Percentiles rank a stretch among this genome's conserved stretches.
Evolutionary conservation across 169 alveolate species (phyloP).

Genomic region (Cryptosporidium meleagridis): DNA sequence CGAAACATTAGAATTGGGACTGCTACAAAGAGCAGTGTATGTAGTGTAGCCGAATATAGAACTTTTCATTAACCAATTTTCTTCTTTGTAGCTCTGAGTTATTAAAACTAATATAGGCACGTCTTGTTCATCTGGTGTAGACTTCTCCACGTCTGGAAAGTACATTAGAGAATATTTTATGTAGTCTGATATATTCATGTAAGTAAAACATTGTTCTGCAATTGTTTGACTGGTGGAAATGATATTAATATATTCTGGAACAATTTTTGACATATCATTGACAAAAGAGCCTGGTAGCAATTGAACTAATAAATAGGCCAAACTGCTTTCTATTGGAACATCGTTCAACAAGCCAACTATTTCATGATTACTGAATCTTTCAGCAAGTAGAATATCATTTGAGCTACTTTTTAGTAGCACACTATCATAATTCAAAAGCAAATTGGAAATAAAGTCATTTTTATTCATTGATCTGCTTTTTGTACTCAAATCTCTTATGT

Average conservation of each 20-base stretch:
- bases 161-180: constrained; percentile 48
- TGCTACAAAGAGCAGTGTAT: constrained; percentile 39
- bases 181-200: constrained; percentile 35
- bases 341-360: constrained; percentile 8
- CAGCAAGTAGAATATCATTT: constrained; percentile 34
- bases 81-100: constrained; percentile 43
- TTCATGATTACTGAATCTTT: constrained; percentile 3
- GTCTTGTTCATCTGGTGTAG: constrained; percentile 12
- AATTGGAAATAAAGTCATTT: constrained; percentile 14
- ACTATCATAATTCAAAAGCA: not conserved
- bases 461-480: not conserved
- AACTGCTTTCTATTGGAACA: constrained; percentile 32
- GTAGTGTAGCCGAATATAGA: constrained; percentile 41
- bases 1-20: constrained; percentile 24
- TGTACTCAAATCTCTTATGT: not conserved
- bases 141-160: constrained; percentile 23
- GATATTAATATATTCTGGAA: constrained; percentile 17
- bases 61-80: constrained; percentile 21
- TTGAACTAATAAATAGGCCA: not conserved
- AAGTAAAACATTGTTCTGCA: constrained; percentile 65
- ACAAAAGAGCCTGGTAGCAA: constrained; percentile 31
- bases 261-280: constrained; percentile 20
- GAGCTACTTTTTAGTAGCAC: not conserved
- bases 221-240: constrained; percentile 13
- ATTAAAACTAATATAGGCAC: constrained; percentile 66